These are phyloP conservation scores for Melastoma candidum DNA, from an alignment of 441 rosid genomes.

Conservation along the genomic window DNA sequence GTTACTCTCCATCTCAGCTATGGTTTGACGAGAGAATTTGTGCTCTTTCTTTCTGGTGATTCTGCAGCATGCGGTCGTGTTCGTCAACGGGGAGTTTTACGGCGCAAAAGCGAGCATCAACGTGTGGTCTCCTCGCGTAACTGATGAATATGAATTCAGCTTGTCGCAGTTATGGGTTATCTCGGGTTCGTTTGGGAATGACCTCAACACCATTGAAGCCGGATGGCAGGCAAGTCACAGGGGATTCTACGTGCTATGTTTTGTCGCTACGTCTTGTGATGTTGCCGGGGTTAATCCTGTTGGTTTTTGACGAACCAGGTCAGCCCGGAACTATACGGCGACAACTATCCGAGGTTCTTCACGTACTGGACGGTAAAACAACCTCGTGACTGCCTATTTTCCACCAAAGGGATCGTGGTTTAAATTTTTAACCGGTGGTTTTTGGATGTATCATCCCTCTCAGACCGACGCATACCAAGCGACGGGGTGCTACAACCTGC, in stretches of 20 bases:
- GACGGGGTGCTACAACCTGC: constrained; percentile 22
- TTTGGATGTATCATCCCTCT: too few relatives aligned
- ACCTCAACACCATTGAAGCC: constrained; percentile 7
- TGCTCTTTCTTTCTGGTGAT: not conserved
- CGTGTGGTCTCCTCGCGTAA: constrained; percentile 7
- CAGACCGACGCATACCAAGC: too few relatives aligned
- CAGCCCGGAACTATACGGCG: constrained; percentile 11
- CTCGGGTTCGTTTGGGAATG: constrained; percentile 7
- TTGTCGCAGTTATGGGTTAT: constrained; percentile 7
- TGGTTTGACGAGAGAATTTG: not conserved
- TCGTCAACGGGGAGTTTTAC: constrained; percentile 4
- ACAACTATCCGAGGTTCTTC: constrained; percentile 16
- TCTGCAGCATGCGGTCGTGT: constrained; percentile 8
- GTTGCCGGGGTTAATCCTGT: too few relatives aligned
- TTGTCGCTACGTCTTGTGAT: too few relatives aligned
- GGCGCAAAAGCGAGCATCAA: not conserved
- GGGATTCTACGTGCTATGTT: too few relatives aligned
- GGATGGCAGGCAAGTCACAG: constrained; percentile 6
- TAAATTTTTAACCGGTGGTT: too few relatives aligned
- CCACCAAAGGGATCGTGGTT: too few relatives aligned
- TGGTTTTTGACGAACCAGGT: too few relatives aligned
- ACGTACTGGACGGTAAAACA: not conserved
- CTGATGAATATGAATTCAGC: constrained; percentile 4
- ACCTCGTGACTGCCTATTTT: too few relatives aligned
- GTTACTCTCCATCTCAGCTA: not conserved